A percentile compares a stretch with the other conserved stretches of the same genome.
These are phyloP conservation scores for Drosera capensis DNA, from an alignment of 148 eudicot species.

Conservation along the genomic window DNA sequence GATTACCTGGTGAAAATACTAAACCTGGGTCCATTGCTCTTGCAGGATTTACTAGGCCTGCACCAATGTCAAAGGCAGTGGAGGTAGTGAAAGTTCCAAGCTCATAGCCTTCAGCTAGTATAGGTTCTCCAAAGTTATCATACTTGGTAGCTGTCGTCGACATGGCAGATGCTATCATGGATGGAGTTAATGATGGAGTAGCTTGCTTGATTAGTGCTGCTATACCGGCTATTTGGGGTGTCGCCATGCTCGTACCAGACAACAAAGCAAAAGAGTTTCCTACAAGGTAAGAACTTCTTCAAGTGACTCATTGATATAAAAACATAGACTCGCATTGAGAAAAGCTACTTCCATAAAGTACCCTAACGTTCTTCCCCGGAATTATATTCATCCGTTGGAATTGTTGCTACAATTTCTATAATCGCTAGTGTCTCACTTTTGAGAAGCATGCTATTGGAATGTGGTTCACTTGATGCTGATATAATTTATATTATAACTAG, in stretches of 20 bases:
- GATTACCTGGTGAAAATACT: constrained; percentile 43
- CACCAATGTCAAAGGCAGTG: constrained; percentile 78
- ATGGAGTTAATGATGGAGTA: constrained; percentile 62
- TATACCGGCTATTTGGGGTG: constrained; percentile 83
- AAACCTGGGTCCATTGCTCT: constrained; percentile 70
- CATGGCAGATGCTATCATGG: constrained; percentile 84
- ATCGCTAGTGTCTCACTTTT: too few species aligned
- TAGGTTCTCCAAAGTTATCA: constrained; percentile 43
- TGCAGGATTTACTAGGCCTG: constrained; percentile 54
- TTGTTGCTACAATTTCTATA: too few species aligned
- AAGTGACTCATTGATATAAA: neutral
- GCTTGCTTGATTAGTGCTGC: constrained; percentile 77
- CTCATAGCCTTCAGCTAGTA: constrained; percentile 56
- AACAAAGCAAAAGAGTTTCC: constrained; percentile 52
- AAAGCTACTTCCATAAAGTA: neutral
- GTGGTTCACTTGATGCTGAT: too few species aligned
- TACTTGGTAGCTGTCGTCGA: constrained; percentile 63
- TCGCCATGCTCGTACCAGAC: constrained; percentile 96
- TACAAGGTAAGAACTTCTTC: constrained; percentile 7
- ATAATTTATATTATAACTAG: too few species aligned
- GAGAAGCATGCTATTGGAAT: too few species aligned
- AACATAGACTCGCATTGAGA: neutral
- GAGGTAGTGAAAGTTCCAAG: constrained; percentile 30
- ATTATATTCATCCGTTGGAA: too few species aligned
- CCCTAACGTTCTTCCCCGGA: too few species aligned